These are phyloP conservation scores for Rutstroemia sp. DNA, from an alignment of 2,329 filamentous ascomycete genomes.

Conservation along the genomic window DNA sequence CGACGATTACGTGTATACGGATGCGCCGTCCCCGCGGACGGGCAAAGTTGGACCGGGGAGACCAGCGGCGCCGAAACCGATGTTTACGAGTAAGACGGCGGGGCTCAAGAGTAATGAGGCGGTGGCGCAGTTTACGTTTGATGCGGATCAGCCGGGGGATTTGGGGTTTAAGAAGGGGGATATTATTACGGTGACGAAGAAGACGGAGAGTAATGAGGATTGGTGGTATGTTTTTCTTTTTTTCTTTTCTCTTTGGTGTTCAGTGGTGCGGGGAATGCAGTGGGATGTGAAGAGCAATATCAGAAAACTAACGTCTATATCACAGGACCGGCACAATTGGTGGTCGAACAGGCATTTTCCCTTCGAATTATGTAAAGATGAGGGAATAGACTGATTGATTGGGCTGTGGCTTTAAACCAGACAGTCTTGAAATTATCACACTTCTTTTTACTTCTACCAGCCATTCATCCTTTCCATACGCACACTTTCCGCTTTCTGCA, in stretches of 20 bases:
- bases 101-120: constrained; percentile 68
- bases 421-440: no score
- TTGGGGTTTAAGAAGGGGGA: constrained; percentile 97
- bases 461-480: no score
- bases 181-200: constrained; percentile 88
- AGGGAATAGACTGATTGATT: constrained; percentile 35
- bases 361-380: constrained; percentile 71
- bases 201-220: constrained; percentile 87
- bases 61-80: constrained; percentile 83
- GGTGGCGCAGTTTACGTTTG: constrained; percentile 86
- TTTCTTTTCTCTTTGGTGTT: neutral
- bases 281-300: neutral
- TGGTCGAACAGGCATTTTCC: constrained; percentile 82
- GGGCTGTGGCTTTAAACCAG: neutral
- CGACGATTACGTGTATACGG: constrained; percentile 48
- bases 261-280: neutral
- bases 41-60: constrained; percentile 53
- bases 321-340: constrained; percentile 81
- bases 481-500: no score
- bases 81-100: constrained; percentile 57
- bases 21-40: constrained; percentile 36
- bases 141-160: constrained; percentile 87
- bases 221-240: constrained; percentile 66
- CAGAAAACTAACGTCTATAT: neutral
- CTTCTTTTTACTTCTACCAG: no score